These are phyloP conservation scores for Crassisporium funariophilum DNA, from an alignment of 768 basidiomycete species.

Conservation along the genomic window DNA sequence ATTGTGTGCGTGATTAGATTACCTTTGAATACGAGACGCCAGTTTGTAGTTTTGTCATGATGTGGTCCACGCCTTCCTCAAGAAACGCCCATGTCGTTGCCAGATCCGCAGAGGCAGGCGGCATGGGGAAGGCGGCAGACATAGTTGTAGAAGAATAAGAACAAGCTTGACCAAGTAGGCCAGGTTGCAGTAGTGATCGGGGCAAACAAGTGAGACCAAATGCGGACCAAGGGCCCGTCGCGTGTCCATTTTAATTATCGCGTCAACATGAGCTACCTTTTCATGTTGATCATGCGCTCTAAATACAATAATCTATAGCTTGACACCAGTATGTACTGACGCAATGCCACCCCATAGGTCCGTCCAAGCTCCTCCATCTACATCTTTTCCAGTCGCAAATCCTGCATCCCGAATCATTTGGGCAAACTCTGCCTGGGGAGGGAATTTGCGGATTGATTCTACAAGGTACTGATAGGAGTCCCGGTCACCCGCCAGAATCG, in stretches of 20 bases:
- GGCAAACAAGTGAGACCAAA: conserved; percentile 30
- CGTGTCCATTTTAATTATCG: too few relatives aligned
- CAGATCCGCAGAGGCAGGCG: conserved; percentile 69
- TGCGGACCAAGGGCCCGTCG: conserved; percentile 10
- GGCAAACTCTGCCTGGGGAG: conserved; percentile 84
- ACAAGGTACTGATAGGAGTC: conserved; percentile 97
- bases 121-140: conserved; percentile 53
- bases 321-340: conserved; percentile 82
- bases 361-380: conserved; percentile 82
- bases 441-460: conserved; percentile 95
- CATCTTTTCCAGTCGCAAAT: conserved; percentile 70
- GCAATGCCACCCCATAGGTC: conserved; percentile 90
- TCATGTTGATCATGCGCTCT: background rate
- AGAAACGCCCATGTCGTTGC: conserved; percentile 88
- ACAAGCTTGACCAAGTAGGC: conserved; percentile 3
- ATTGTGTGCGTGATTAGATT: conserved; percentile 8
- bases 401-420: conserved; percentile 87
- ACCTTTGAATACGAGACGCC: conserved; percentile 84
- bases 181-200: conserved; percentile 19
- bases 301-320: conserved; percentile 46
- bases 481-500: conserved; percentile 92
- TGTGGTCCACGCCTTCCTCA: conserved; percentile 87
- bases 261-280: too few relatives aligned
- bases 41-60: conserved; percentile 88
- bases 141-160: conserved; percentile 33